Base-by-base conservation (phyloP, 345 rosid genomes). In the Tarenaya hassleriana region DNA sequence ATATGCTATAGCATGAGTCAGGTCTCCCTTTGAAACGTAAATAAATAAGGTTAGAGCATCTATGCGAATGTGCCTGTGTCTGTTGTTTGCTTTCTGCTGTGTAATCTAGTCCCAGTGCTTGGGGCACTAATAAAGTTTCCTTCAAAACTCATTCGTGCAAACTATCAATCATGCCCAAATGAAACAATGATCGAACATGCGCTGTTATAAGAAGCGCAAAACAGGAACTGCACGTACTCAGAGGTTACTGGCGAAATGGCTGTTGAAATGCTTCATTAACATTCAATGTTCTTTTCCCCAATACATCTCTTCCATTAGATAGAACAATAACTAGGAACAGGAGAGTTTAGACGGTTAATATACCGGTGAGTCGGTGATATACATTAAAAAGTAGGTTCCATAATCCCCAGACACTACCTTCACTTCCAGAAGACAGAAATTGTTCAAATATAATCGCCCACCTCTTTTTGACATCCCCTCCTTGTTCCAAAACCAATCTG, bases 261-360 rank as follows among this genome's bases (percentile, higher is more conserved):
- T n/a, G n/a, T n/a, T n/a, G n/a, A n/a, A n/a, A 29, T 10, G 7
- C 37, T 43, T 1, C 12, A 18, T 45, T 10, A 20, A 44, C 33
- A 50, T 43, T 14, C 53, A 11, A 3, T 57, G 39, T 37, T 18
- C 15, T 34, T 33, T 20, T 33, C 32, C 34, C 33, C 10, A 42
- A 56, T 49, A 16, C 56, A 56, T 43, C 20, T 21, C 10, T 44
- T 56, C 50, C 69, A 56, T 64, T 49, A 58, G 55, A 65, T 52
- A 58, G 39, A 37, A 46, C 50, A 58, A 33, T 14, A 64, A 18
- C 63, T 51, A 58, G 34, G n/a, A 58, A 44, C 41, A 38, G 52
- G 39, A 48, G 7, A 51, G 52, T 64, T 50, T 58, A 7, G 16
- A 58, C 17, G 24, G 14, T 29, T 1, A 12, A 16, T 27, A 37